Base-by-base conservation (phyloP, 2,329 filamentous ascomycete species). In the Daldinia eschscholtzii region DNA sequence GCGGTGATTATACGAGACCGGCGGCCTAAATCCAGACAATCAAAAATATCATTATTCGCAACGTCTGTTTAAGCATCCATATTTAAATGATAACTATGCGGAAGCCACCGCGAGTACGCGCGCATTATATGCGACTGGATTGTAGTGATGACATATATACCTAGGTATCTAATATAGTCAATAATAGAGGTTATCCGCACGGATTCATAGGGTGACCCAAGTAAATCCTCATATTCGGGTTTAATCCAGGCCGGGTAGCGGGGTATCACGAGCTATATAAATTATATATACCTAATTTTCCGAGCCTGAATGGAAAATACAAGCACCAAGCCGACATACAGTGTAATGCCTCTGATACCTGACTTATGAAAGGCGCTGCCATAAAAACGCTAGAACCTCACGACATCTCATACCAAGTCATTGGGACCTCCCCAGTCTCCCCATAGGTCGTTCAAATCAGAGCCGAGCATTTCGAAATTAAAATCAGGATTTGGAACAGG, bases 391-490 rank as follows among this genome's bases (percentile, higher is more conserved):
- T 23, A 10, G 57, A 12, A 64, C 5, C 20, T 70, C 23, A 75
- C n/a, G 65, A 6, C 30, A 76, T 73, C 28, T 52, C 10, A 52
- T 52, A 18, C 13, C 15, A 52, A n/a, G 9, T 52, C 46, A 18
- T 52, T 52, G 18, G 46, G 46, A 9, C 60, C 66, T 10, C 64
- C 72, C 73, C 72, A 78, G 56, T 86, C 85, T 44, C 84, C 85
- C 86, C 86, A 88, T 60, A 88, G 79, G 70, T 87, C 85, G 67
- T 87, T 86, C 57, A 88, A 76, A 69, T 87, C 86, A 61, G 86
- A 80, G 3, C 85, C 86, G 56, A 87, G 77, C 48, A 85, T 77
- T 73, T 87, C 86, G 57, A 87, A 81, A 72, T 82, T 87, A 66
- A 86, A 85, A 64, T 87, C 86, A 33, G 85, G 82, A 70, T 86